Evolutionary conservation across 306 rosid species (phyloP), one percentile per base, ranked within the genome.

Genomic region (Gastrolobium bilobum): DNA sequence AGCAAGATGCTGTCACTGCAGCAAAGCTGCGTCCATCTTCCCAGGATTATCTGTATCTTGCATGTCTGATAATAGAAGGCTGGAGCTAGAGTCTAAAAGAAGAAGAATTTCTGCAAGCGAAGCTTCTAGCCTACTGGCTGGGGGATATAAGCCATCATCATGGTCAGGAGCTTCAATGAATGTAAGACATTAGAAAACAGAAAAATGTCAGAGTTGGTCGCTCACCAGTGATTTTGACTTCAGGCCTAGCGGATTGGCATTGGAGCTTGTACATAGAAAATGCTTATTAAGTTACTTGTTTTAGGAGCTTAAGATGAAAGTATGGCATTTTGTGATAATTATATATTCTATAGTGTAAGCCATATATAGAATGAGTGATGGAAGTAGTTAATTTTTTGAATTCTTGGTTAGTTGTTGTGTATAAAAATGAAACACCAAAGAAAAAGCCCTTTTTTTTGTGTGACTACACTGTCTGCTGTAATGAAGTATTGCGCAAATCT

Each of bases 1-100:
- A 88, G 80, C 86, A 90, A 73, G 97, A 92, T 83, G 62, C 85
- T 59, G 79, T 83, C 2, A 47, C 78, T 30, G 93, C 97, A 71
- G 82, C 92, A 15, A 76, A 33, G 82, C 89, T 39, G 15, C 86
- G 13, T 87, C 95, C 20, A 90, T 92, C 51, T 90, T 90, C 78
- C 76, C 89, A 10, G 84, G 86, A 44, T 70, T 82, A 2, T 70
- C 89, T 53, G 77, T 79, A 34, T 83, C 90, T 39, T 85, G 90
- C 13, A 43, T 2, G 42, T 50, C 91, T 8, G 75, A 68, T 65
- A 83, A 80, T 84, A 88, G 84, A 63, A 85, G 81, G 38, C 75
- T 75, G 78, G 90, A 88, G 73, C 83, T 89, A 26, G 92, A 92
- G 81, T 79, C 92, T 62, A 92, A 92, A 79, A 77, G 93, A 80